phyloP scores from a whole-genome alignment of 1,284 basidiomycete species.

The Xerocomus minutiporus region DNA sequence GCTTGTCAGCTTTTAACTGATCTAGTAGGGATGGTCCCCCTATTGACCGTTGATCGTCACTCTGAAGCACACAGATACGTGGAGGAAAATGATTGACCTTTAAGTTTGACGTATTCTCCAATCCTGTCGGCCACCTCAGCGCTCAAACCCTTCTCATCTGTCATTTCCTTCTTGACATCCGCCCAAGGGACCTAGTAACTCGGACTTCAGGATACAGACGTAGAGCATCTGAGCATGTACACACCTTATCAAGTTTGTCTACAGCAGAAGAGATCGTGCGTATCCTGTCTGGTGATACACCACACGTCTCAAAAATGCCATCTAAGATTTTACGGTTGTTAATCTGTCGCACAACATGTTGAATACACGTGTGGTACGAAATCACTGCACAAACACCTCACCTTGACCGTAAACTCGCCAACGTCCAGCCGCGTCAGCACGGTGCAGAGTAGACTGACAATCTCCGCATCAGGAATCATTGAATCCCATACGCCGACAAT shows the following conservation, averaged over 20 bases:
- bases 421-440: conserved; percentile 83
- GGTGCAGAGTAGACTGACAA: conserved; percentile 81
- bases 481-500: conserved; percentile 92
- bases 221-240: conserved; percentile 1
- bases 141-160: conserved; percentile 88
- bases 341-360: conserved; percentile 44
- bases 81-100: conserved; percentile 51
- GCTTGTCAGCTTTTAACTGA: conserved; percentile 64
- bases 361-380: neutral
- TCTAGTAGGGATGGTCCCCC: conserved; percentile 79
- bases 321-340: conserved; percentile 98
- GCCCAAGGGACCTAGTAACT: conserved; percentile 69
- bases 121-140: conserved; percentile 87
- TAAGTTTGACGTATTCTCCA: conserved; percentile 93
- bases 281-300: conserved; percentile 89
- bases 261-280: conserved; percentile 95
- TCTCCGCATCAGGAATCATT: conserved; percentile 96
- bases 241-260: conserved; percentile 96
- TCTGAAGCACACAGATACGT: neutral
- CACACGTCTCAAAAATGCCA: conserved; percentile 95
- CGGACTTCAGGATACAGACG: neutral
- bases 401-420: conserved; percentile 93
- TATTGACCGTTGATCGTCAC: conserved; percentile 27
- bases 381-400: conserved; percentile 29
- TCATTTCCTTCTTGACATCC: conserved; percentile 96